phyloP scores from a whole-genome alignment of 2,329 filamentous ascomycete genomes.

The Ceratocystis colombiana region DNA sequence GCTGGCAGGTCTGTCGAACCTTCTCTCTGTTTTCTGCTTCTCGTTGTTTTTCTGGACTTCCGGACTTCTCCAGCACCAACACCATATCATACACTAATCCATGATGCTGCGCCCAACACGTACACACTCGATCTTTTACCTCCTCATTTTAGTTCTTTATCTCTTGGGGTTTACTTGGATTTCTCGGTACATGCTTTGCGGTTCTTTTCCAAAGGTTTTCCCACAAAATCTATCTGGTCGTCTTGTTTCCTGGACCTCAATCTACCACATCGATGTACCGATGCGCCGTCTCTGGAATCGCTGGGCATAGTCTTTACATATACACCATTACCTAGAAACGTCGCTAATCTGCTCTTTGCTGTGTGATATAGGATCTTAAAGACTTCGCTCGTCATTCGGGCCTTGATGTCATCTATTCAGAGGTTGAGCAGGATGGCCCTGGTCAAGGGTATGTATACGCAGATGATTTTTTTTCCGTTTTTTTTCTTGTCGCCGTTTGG shows the following conservation, averaged over 20 bases:
- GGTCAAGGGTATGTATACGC: constrained; percentile 19
- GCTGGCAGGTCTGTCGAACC: constrained; percentile 95
- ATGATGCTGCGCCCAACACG: neutral
- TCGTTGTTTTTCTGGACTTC: constrained; percentile 12
- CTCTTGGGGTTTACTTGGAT: neutral
- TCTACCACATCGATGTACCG: neutral
- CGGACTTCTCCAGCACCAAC: constrained; percentile 3
- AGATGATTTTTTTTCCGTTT: neutral
- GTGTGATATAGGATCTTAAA: constrained; percentile 77
- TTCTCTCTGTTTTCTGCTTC: constrained; percentile 31
- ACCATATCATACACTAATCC: neutral
- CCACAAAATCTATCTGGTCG: neutral
- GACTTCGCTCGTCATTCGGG: constrained; percentile 96
- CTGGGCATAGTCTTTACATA: neutral
- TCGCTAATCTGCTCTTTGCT: neutral
- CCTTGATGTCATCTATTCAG: constrained; percentile 95
- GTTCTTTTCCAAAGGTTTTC: neutral
- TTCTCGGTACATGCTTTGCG: neutral
- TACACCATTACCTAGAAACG: neutral
- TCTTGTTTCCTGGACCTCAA: neutral
- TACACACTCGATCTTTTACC: neutral
- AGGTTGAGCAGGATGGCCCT: constrained; percentile 73
- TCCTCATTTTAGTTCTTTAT: neutral
- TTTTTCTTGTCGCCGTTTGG: no score
- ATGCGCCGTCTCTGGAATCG: neutral